Evolutionary conservation across 2,329 filamentous ascomycete species (phyloP).

Genomic region (Fusarium mangiferae): DNA sequence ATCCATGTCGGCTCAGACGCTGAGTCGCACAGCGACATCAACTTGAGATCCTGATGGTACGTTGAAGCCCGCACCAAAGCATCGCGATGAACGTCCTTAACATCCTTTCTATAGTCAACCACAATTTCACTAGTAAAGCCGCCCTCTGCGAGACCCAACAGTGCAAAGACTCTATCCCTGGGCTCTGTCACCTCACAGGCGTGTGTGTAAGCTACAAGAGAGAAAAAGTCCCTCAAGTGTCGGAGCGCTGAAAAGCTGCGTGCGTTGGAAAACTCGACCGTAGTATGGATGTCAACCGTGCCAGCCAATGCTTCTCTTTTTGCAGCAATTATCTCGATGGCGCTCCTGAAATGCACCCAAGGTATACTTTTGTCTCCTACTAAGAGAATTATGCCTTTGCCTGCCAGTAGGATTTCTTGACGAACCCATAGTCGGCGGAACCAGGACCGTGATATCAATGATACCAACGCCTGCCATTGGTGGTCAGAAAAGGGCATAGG

Average conservation of each 20-base stretch:
- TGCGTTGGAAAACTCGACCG: background rate
- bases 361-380: background rate
- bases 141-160: background rate
- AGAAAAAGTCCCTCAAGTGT: background rate
- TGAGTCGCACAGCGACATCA: background rate
- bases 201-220: background rate
- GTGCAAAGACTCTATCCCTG: background rate
- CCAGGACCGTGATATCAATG: background rate
- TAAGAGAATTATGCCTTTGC: background rate
- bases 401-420: background rate
- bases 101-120: background rate
- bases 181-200: background rate
- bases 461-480: background rate
- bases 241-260: background rate
- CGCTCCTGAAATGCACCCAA: background rate
- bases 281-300: background rate
- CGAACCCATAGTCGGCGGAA: background rate
- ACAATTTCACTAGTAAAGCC: background rate
- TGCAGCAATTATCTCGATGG: background rate
- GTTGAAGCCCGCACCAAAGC: background rate
- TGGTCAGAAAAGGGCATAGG: background rate
- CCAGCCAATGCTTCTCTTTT: background rate
- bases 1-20: slow-evolving; percentile 2
- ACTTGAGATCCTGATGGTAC: background rate
- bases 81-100: background rate